Conservation (phyloP, 2,329 filamentous ascomycete genomes). For the Paracamarosporium sp. region DNA sequence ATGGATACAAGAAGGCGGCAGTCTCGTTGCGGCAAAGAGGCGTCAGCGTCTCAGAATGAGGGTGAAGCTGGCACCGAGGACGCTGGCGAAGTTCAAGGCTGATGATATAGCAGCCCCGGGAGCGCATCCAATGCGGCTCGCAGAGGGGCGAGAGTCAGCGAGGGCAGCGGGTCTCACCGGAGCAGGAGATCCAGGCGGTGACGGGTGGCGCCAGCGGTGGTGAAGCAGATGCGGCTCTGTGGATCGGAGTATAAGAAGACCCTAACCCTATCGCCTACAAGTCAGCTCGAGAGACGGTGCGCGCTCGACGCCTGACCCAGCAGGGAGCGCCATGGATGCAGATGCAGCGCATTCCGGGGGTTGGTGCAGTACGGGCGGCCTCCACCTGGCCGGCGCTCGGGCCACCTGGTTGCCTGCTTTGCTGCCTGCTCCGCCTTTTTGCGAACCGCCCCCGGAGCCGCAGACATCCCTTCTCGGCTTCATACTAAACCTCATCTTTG, state of each 20-base stretch:
- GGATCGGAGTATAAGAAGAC: neutral
- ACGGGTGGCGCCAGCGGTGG: too few relatives aligned
- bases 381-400: neutral
- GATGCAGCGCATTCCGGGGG: neutral
- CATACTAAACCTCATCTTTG: neutral
- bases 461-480: neutral
- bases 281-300: neutral
- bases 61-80: neutral
- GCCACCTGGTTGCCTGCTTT: neutral
- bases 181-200: too few relatives aligned
- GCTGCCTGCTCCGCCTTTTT: constrained; percentile 6
- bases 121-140: neutral
- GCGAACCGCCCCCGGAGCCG: neutral
- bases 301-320: constrained; percentile 1
- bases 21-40: neutral
- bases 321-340: too few relatives aligned
- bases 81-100: neutral
- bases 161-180: neutral
- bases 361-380: neutral
- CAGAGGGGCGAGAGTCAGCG: neutral
- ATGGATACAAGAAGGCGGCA: neutral
- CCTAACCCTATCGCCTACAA: neutral
- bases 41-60: neutral
- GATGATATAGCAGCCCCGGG: neutral
- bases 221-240: constrained; percentile 2